These are phyloP conservation scores for California macrophylla DNA, from an alignment of 441 rosid species.

Conservation along the genomic window DNA sequence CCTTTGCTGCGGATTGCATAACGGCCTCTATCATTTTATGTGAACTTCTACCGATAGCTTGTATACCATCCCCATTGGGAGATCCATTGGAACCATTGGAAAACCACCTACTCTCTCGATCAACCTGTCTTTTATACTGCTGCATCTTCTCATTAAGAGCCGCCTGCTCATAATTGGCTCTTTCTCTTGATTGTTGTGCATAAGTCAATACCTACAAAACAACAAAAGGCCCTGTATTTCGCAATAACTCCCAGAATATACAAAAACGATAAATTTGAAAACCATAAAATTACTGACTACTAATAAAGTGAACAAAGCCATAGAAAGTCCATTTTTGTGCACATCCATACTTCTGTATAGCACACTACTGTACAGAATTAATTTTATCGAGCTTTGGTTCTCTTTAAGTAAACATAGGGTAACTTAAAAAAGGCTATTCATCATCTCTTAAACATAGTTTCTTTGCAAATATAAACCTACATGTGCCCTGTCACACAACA, in stretches of 20 bases:
- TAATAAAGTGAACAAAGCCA: neutral
- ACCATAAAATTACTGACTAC: neutral
- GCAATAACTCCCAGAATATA: neutral
- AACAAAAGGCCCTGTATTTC: conserved; percentile 8
- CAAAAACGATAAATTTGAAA: neutral
- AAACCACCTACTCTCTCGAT: conserved; percentile 50
- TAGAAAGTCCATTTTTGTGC: neutral
- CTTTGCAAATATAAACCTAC: neutral
- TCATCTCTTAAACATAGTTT: neutral
- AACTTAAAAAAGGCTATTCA: too few species aligned
- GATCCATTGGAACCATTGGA: conserved; percentile 34
- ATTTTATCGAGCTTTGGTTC: neutral
- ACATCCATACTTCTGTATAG: neutral
- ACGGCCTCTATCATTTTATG: conserved; percentile 88
- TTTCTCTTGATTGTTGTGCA: conserved; percentile 87
- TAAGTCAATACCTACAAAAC: conserved; percentile 55
- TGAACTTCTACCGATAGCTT: conserved; percentile 55
- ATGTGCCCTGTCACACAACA: neutral
- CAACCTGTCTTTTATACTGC: conserved; percentile 70
- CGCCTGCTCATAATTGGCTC: conserved; percentile 76
- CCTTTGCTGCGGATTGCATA: conserved; percentile 85
- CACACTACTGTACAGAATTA: neutral
- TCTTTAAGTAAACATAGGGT: too few species aligned
- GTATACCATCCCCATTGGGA: conserved; percentile 47
- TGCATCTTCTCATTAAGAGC: conserved; percentile 81